Evolutionary conservation across 768 basidiomycete genomes (phyloP), one percentile per base, ranked within the genome.

Genomic region (Trametes sanguinea): DNA sequence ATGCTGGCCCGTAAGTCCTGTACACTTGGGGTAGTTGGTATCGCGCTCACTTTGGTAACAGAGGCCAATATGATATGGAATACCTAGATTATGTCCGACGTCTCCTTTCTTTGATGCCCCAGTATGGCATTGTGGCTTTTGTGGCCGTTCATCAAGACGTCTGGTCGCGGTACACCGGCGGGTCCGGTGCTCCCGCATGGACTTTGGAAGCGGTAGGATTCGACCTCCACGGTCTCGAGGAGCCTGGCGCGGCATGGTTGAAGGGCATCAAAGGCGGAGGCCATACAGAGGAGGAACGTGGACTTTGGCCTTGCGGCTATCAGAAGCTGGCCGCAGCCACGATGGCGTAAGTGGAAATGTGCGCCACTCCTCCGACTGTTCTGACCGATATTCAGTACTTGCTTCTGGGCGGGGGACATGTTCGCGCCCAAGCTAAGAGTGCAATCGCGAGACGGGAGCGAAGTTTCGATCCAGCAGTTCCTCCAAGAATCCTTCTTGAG

Each of bases 101-200:
- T 1, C 75, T 99, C 2, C 76, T 94, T 8, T 82, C 84, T 0
- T 69, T 91, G 29, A 77, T 94, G 29, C 89, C 92, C 0, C 72
- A 85, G 62, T 94, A 89, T 62, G 88, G 89, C 13, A 72, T 94
- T 35, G 77, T 80, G 3, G 88, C 89, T 2, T 92, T 92, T 67
- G 82, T 95, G 16, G 86, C 86, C 9, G 71, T 96, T 58, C 96
- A 98, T 71, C 96, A 96, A 73, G 94, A 98, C 71, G 94, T 98
- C 35, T 98, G 94, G 92, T 96, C 94, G 0, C 86, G 96, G 4
- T 95, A 95, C 68, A 86, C 87, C 2, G 96, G 96, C 7, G 96
- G 96, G 46, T 96, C 94, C 1, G 96, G 97, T 1, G 95, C 96
- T 0, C 97, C 97, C 1, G 94, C 92, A 3, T 99, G 97, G 96